A percentile compares a stretch with the other conserved stretches of the same genome.
These are phyloP conservation scores for Mucor velutinosus DNA, from an alignment of 371 early-diverging fungal genomes.

Conservation along the genomic window DNA sequence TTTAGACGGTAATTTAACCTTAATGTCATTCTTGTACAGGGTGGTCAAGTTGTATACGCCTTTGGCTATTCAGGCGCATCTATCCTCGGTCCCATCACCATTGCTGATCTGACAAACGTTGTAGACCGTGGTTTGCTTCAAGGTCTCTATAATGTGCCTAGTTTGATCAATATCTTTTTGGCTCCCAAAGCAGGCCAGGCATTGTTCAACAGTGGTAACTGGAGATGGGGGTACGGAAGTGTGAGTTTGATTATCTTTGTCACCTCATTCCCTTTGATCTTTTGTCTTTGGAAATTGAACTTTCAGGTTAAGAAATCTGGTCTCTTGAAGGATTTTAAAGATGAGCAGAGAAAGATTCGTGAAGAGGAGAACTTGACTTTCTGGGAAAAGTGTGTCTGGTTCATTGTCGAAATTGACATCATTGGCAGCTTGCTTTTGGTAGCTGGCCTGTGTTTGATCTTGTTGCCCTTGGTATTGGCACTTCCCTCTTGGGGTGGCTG, in stretches of 20 bases:
- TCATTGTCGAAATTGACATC: slow-evolving; percentile 48
- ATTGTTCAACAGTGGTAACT: slow-evolving; percentile 8
- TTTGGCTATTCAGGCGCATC: slow-evolving; percentile 40
- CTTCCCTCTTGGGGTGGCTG: slow-evolving; percentile 46
- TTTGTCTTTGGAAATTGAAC: slow-evolving; percentile 20
- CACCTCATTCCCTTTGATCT: slow-evolving; percentile 22
- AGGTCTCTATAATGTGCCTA: slow-evolving; percentile 34
- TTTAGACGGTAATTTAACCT: not conserved
- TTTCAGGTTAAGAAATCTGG: slow-evolving; percentile 16
- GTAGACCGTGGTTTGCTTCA: slow-evolving; percentile 41
- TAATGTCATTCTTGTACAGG: not conserved
- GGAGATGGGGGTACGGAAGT: slow-evolving; percentile 37
- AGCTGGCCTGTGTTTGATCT: slow-evolving; percentile 36
- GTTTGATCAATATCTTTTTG: slow-evolving; percentile 32
- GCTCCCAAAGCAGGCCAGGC: slow-evolving; percentile 26
- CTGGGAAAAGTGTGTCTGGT: slow-evolving; percentile 27
- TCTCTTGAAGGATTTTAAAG: slow-evolving; percentile 13
- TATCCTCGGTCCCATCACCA: slow-evolving; percentile 37
- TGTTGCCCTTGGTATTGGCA: slow-evolving; percentile 51
- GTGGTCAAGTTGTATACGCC: slow-evolving; percentile 34
- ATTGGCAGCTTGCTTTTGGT: slow-evolving; percentile 47
- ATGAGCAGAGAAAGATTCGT: slow-evolving; percentile 1
- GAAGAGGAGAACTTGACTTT: not conserved
- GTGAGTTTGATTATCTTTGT: slow-evolving; percentile 19
- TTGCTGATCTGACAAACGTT: slow-evolving; percentile 42